phyloP scores from a whole-genome alignment of 306 rosid genomes.

The Clitoria ternatea region DNA sequence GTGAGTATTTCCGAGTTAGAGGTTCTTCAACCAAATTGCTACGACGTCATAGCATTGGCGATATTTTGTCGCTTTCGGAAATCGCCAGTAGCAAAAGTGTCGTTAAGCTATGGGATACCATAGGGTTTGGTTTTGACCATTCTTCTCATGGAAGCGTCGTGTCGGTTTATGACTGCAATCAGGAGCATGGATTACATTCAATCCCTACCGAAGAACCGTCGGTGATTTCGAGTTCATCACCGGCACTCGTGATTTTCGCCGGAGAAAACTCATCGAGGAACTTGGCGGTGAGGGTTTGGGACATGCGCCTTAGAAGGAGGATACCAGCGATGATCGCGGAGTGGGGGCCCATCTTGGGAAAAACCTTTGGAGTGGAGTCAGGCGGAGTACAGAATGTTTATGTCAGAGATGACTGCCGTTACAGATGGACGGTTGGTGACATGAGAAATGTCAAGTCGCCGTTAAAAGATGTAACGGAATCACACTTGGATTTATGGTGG shows the following conservation, averaged over 20 bases:
- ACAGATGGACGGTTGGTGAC: slow-evolving; percentile 48
- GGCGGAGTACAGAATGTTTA: slow-evolving; percentile 44
- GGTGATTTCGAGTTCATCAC: background rate
- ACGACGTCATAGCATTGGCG: slow-evolving; percentile 43
- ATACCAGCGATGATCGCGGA: slow-evolving; percentile 55
- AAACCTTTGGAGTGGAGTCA: slow-evolving; percentile 31
- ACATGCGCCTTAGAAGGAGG: slow-evolving; percentile 48
- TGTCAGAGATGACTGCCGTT: slow-evolving; percentile 41
- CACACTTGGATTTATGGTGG: slow-evolving; percentile 44
- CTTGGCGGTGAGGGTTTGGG: slow-evolving; percentile 49
- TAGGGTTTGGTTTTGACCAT: slow-evolving; percentile 32
- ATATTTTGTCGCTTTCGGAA: slow-evolving; percentile 59
- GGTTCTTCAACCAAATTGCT: slow-evolving; percentile 31
- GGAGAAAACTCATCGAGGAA: slow-evolving; percentile 17
- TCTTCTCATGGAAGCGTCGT: slow-evolving; percentile 1
- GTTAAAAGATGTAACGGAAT: slow-evolving; percentile 33
- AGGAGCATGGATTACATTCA: slow-evolving; percentile 23
- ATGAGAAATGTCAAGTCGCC: slow-evolving; percentile 47
- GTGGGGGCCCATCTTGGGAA: slow-evolving; percentile 54
- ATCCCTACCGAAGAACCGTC: background rate
- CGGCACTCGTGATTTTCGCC: slow-evolving; percentile 32
- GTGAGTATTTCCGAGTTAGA: slow-evolving; percentile 36
- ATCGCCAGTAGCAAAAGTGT: slow-evolving; percentile 54
- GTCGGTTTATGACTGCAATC: slow-evolving; percentile 30
- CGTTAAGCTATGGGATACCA: slow-evolving; percentile 72